Conservation (phyloP, 805 yeast species). For the Myxozyma udenii region DNA sequence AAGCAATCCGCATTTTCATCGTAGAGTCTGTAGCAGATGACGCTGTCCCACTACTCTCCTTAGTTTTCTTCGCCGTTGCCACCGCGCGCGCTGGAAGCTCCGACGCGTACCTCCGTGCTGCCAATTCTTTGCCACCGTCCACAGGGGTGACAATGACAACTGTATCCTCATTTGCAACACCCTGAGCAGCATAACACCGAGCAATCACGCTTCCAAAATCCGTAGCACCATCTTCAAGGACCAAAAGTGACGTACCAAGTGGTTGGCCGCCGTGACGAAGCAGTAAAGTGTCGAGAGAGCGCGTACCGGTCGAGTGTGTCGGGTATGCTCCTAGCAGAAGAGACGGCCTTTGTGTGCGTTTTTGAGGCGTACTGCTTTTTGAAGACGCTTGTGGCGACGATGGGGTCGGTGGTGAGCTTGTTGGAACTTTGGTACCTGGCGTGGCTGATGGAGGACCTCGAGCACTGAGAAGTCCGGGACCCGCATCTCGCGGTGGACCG, state of each 20-base stretch:
- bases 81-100: background rate
- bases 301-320: conserved; percentile 75
- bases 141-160: conserved; percentile 49
- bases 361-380: background rate
- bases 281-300: conserved; percentile 63
- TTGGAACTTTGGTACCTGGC: background rate
- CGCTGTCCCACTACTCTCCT: background rate
- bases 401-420: background rate
- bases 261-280: conserved; percentile 85
- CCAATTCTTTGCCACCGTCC: conserved; percentile 42
- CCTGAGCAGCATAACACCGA: conserved; percentile 73
- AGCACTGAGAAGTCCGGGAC: too few relatives aligned
- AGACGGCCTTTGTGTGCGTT: conserved; percentile 36
- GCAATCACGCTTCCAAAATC: conserved; percentile 74
- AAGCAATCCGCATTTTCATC: conserved; percentile 19
- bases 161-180: conserved; percentile 64
- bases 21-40: background rate
- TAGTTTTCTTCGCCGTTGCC: background rate
- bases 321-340: conserved; percentile 72
- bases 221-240: conserved; percentile 85
- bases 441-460: conserved; percentile 4
- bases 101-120: conserved; percentile 45
- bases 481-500: conserved; percentile 1
- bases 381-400: background rate
- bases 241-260: conserved; percentile 60